A percentile compares a stretch with the other conserved stretches of the same genome.
Conservation (phyloP, 2,329 filamentous ascomycete species). For the Nemania bipapillata region DNA sequence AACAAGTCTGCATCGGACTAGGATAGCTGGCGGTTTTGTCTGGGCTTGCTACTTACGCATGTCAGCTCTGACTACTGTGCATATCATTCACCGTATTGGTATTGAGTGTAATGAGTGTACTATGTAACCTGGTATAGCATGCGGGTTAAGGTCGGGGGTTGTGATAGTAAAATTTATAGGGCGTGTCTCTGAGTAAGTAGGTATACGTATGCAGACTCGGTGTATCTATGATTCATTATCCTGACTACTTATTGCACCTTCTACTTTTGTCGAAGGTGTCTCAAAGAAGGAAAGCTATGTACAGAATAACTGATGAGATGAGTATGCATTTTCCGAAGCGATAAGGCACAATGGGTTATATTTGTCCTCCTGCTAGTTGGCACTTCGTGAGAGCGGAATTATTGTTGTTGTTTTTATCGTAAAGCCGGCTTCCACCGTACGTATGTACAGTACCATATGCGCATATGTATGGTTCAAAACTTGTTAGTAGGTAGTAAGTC, state of each 20-base stretch:
- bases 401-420: not conserved
- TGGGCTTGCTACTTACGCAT: conserved; percentile 1
- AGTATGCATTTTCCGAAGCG: not conserved
- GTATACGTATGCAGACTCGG: too few species aligned
- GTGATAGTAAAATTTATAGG: conserved; percentile 7
- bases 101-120: too few species aligned
- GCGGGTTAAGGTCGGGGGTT: conserved; percentile 2
- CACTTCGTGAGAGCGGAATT: not conserved
- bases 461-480: not conserved
- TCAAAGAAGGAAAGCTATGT: not conserved
- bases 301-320: not conserved
- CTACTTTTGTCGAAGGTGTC: conserved; percentile 14
- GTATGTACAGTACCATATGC: not conserved
- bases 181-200: not conserved
- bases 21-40: not conserved
- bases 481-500: not conserved
- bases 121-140: not conserved
- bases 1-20: not conserved
- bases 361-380: not conserved
- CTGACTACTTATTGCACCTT: conserved; percentile 18
- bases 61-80: conserved; percentile 12
- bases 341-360: not conserved
- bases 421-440: not conserved
- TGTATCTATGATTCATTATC: not conserved
- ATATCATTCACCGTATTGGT: not conserved